Conservation (phyloP, 192 early-diverging fungal genomes). For the Chytriomyces sp. region DNA sequence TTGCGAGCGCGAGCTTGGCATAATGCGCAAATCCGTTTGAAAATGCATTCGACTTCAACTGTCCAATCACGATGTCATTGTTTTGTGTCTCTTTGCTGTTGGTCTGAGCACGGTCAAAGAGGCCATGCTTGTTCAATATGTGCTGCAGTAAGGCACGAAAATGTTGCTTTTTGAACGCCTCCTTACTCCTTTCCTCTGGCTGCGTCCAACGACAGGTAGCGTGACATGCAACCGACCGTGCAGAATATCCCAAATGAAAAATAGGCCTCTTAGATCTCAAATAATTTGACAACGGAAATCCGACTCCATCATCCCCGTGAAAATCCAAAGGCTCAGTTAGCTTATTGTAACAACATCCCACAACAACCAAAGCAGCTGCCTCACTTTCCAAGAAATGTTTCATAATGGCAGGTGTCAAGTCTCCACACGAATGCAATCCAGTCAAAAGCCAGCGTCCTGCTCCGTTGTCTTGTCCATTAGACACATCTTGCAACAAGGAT, state of each 20-base stretch:
- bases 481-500: conserved; percentile 28
- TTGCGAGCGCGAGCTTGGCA: conserved; percentile 58
- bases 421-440: conserved; percentile 85
- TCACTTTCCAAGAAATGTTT: conserved; percentile 51
- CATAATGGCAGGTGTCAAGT: conserved; percentile 74
- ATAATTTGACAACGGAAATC: conserved; percentile 25
- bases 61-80: conserved; percentile 36
- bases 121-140: conserved; percentile 32
- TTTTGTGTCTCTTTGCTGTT: background rate
- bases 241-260: conserved; percentile 44
- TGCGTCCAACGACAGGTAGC: conserved; percentile 73
- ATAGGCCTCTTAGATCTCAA: conserved; percentile 21
- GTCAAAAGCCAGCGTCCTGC: conserved; percentile 80
- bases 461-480: too few species aligned
- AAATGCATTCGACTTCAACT: conserved; percentile 30
- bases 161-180: conserved; percentile 68
- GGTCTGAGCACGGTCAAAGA: conserved; percentile 21
- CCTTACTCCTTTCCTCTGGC: conserved; percentile 28
- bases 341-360: conserved; percentile 88
- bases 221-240: conserved; percentile 61
- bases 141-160: conserved; percentile 75
- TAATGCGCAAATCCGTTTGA: conserved; percentile 32
- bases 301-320: background rate
- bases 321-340: conserved; percentile 58
- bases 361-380: conserved; percentile 58